phyloP scores from a whole-genome alignment of 1,284 basidiomycete species.

The Kalmanozyma brasiliensis region DNA sequence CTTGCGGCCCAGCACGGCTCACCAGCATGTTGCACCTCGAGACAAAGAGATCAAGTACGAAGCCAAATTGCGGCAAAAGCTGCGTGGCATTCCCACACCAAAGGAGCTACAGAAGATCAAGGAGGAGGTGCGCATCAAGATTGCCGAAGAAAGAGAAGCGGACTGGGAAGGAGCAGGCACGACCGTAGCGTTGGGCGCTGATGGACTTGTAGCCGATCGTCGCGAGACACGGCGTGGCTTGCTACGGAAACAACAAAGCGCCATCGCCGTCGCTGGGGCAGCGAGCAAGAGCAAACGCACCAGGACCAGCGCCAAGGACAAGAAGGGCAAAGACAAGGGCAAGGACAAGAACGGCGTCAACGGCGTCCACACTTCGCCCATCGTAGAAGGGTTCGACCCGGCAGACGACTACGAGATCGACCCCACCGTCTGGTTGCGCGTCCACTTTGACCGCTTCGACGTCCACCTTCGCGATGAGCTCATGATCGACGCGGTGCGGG shows the following conservation, averaged over 20 bases:
- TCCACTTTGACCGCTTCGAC: constrained; percentile 89
- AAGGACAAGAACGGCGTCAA: constrained; percentile 36
- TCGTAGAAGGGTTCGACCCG: constrained; percentile 33
- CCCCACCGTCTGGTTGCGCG: constrained; percentile 76
- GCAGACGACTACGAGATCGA: constrained; percentile 52
- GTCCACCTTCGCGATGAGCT: constrained; percentile 84
- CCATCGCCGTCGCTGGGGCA: constrained; percentile 33
- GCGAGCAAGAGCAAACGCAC: constrained; percentile 42
- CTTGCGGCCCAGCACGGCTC: constrained; percentile 57
- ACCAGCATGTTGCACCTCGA: constrained; percentile 67
- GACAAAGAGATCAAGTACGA: constrained; percentile 66
- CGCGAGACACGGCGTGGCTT: constrained; percentile 50
- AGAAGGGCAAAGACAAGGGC: constrained; percentile 31
- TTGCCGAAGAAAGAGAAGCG: constrained; percentile 66
- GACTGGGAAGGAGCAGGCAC: constrained; percentile 50
- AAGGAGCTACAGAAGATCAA: constrained; percentile 67
- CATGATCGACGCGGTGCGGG: constrained; percentile 52
- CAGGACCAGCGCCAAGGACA: constrained; percentile 36
- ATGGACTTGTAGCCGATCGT: constrained; percentile 30
- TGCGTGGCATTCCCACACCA: constrained; percentile 67
- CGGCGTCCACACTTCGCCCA: constrained; percentile 15
- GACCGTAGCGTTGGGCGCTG: constrained; percentile 20
- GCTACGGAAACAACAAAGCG: constrained; percentile 38
- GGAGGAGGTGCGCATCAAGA: constrained; percentile 58
- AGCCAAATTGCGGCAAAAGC: constrained; percentile 46